Percentiles rank a stretch among this genome's conserved stretches.
phyloP scores from a whole-genome alignment of 2,329 filamentous ascomycete genomes.

The Microdochium paspali region DNA sequence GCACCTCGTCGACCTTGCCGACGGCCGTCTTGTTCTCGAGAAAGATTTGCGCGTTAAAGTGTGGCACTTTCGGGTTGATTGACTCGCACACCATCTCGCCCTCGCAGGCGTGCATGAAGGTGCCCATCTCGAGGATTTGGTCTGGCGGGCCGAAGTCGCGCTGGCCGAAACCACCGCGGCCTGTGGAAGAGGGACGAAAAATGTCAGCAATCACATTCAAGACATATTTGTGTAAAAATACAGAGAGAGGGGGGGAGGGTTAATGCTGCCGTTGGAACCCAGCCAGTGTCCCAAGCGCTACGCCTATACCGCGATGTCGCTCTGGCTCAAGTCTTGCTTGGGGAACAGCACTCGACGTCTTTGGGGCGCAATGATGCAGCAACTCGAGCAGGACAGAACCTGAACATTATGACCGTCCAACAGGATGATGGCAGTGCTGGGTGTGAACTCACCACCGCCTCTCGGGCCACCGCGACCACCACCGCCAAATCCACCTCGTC shows the following conservation, averaged over 20 bases:
- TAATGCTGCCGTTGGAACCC: too few species aligned
- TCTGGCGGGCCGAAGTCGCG: constrained; percentile 23
- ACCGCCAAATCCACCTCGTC: constrained; percentile 16
- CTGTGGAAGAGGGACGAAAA: constrained; percentile 6
- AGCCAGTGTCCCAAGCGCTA: too few species aligned
- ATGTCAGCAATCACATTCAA: neutral
- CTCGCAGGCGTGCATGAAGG: constrained; percentile 89
- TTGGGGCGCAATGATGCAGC: too few species aligned
- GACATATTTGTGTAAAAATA: neutral
- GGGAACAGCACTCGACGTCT: too few species aligned
- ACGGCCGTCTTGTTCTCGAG: constrained; percentile 95
- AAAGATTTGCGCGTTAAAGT: constrained; percentile 98
- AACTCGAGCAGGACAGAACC: too few species aligned
- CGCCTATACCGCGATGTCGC: too few species aligned
- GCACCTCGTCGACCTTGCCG: constrained; percentile 96
- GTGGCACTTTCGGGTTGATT: constrained; percentile 89
- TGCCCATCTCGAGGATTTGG: constrained; percentile 65
- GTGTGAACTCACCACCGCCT: constrained; percentile 14
- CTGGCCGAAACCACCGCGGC: constrained; percentile 21
- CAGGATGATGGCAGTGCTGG: neutral
- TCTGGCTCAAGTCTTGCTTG: too few species aligned
- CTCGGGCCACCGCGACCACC: constrained; percentile 13
- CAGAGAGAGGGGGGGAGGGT: neutral
- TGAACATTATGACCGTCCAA: too few species aligned
- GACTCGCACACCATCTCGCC: constrained; percentile 97